These are phyloP conservation scores for Fonsecaea multimorphosa DNA, from an alignment of 2,329 filamentous ascomycete species.

Conservation along the genomic window DNA sequence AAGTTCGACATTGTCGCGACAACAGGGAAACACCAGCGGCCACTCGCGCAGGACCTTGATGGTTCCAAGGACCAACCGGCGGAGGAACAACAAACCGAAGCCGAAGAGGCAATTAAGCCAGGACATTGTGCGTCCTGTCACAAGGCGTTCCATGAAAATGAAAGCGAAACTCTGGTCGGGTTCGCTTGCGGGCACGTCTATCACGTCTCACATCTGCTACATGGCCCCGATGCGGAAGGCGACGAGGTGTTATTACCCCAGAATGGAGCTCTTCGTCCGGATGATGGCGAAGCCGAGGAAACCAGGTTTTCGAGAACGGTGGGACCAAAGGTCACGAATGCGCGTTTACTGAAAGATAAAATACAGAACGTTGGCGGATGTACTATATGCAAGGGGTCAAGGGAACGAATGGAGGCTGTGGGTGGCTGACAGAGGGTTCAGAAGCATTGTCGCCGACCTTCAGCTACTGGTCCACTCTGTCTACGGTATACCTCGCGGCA, in stretches of 20 bases:
- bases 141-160: conserved; percentile 43
- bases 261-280: conserved; percentile 17
- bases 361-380: conserved; percentile 36
- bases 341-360: conserved; percentile 65
- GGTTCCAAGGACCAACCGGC: conserved; percentile 8
- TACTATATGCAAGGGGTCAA: conserved; percentile 31
- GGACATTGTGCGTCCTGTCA: conserved; percentile 37
- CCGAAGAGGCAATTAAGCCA: conserved; percentile 22
- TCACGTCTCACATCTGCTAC: conserved; percentile 67
- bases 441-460: conserved; percentile 1
- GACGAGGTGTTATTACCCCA: conserved; percentile 39
- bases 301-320: conserved; percentile 61
- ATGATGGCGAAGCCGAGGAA: conserved; percentile 37
- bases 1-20: conserved; percentile 74
- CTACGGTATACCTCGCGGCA: neutral
- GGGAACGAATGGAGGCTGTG: conserved; percentile 25
- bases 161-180: conserved; percentile 64
- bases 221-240: conserved; percentile 42
- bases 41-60: neutral
- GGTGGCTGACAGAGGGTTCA: conserved; percentile 14
- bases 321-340: conserved; percentile 85
- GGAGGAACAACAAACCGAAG: conserved; percentile 8
- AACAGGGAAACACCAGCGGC: conserved; percentile 5
- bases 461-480: neutral
- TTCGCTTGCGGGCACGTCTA: conserved; percentile 74